Evolutionary conservation across 768 basidiomycete genomes (phyloP).

Genomic region (Calvatia gigantea): DNA sequence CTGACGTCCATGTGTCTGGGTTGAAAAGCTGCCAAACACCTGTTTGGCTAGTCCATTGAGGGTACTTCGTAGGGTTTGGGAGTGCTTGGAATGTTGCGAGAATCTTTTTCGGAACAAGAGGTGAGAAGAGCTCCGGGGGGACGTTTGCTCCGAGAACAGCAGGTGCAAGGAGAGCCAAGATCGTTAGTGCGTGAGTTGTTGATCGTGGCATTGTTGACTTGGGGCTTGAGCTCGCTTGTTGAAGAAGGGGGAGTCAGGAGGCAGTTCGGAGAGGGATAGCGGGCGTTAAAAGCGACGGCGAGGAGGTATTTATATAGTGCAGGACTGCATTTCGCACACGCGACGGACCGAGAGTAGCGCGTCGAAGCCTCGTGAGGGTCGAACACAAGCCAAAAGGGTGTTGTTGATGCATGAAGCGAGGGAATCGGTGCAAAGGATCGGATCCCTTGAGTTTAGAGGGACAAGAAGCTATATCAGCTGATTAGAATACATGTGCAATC

Average conservation of each 20-base stretch:
- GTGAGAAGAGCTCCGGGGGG: conserved; percentile 54
- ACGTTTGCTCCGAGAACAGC: conserved; percentile 16
- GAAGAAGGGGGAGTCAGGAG: background rate
- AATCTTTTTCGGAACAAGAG: conserved; percentile 55
- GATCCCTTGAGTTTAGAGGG: background rate
- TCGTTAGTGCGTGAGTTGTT: background rate
- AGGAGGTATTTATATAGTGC: background rate
- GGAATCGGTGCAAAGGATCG: background rate
- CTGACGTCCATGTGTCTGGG: conserved; percentile 63
- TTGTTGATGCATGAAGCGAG: background rate
- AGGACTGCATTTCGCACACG: background rate
- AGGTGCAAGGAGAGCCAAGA: conserved; percentile 2
- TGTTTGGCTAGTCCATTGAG: conserved; percentile 52
- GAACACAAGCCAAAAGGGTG: background rate
- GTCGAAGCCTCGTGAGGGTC: background rate
- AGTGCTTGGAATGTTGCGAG: conserved; percentile 47
- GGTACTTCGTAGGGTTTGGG: conserved; percentile 45
- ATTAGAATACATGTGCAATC: conserved; percentile 9
- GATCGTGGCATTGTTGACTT: background rate
- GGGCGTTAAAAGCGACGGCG: too few relatives aligned
- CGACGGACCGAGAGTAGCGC: background rate
- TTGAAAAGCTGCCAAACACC: conserved; percentile 53
- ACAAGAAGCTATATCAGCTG: conserved; percentile 12
- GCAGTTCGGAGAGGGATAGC: too few relatives aligned
- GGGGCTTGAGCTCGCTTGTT: background rate